Base-by-base conservation (phyloP, 306 rosid species). In the Datisca glomerata region DNA sequence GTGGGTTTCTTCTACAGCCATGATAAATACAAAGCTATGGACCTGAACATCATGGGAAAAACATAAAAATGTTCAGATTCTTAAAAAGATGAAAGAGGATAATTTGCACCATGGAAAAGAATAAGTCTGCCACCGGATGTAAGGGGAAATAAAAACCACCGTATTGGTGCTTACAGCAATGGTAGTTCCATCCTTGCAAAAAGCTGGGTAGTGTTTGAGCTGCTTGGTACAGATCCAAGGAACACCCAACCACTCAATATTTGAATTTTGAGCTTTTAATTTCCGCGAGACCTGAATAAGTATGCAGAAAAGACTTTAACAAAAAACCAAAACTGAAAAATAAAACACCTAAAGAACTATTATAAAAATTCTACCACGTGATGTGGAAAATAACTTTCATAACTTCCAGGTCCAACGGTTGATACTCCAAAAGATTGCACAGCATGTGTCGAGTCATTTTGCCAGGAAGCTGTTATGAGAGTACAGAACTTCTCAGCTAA, bases 121-220 rank as follows among this genome's bases (percentile, higher is more conserved):
- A 61, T 41, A 21, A 37, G 61, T 49, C 28, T 39, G 18, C 8
- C 12, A 47, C n/a, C n/a, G n/a, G n/a, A 59, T 18, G 38, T 27
- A 54, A 36, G 8, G 20, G 17, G 3, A 13, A 24, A 14, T 20
- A 7, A 52, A 34, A 6, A 36, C 13, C 32, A 43, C 43, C 11
- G 39, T 34, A 43, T 41, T 29, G 16, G 25, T 43, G 37, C 83
- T 73, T 72, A 84, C 94, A 61, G 63, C 17, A 47, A 84, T 59
- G 33, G 69, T 40, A 13, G 60, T 71, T 36, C 73, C 78, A 45
- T 76, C 72, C 71, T 76, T 68, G 47, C 51, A 61, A 66, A 84
- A 73, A 24, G 83, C 76, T 6, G 79, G 53, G 66, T 73, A 79
- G 68, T 84, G 94, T 62, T 73, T 84, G 45, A 84, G 86, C 72